Evolutionary conservation across 2,329 filamentous ascomycete genomes (phyloP).

Genomic region (Talaromyces piceae): DNA sequence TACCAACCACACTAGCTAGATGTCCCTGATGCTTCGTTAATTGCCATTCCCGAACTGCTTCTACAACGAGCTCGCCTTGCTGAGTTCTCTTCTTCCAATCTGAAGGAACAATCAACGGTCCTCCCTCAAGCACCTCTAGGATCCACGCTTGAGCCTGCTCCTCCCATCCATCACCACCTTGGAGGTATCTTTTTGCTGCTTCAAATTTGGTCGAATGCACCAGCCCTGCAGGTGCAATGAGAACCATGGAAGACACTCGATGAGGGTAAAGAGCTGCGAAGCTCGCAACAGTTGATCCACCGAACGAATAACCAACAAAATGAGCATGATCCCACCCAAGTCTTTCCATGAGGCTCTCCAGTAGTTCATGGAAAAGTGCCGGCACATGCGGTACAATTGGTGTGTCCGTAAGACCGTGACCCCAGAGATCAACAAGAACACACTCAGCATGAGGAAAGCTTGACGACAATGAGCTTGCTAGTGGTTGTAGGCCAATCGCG

Average conservation of each 20-base stretch:
- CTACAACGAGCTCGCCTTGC: slow-evolving; percentile 40
- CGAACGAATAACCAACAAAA: slow-evolving; percentile 46
- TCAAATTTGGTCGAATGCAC: background rate
- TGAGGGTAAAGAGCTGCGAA: slow-evolving; percentile 29
- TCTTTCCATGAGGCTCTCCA: slow-evolving; percentile 34
- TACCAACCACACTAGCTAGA: slow-evolving; percentile 37
- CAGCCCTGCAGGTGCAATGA: slow-evolving; percentile 16
- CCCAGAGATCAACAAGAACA: slow-evolving; percentile 46
- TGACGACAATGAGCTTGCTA: slow-evolving; percentile 22
- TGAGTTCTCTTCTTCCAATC: slow-evolving; percentile 41
- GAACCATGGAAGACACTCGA: slow-evolving; percentile 27
- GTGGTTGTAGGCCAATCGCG: slow-evolving; percentile 1
- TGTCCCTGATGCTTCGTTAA: slow-evolving; percentile 41
- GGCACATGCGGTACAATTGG: slow-evolving; percentile 37
- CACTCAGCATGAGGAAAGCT: slow-evolving; percentile 32
- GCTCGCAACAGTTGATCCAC: slow-evolving; percentile 32
- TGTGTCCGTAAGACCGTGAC: slow-evolving; percentile 47
- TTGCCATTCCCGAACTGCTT: slow-evolving; percentile 45
- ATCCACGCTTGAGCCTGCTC: slow-evolving; percentile 28
- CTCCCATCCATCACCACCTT: slow-evolving; percentile 19
- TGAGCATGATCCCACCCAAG: slow-evolving; percentile 39
- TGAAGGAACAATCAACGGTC: slow-evolving; percentile 31
- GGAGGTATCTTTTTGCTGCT: slow-evolving; percentile 11
- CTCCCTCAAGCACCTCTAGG: slow-evolving; percentile 38
- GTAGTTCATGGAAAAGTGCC: slow-evolving; percentile 36